Evolutionary conservation across 2,329 filamentous ascomycete species (phyloP), one percentile per base, ranked within the genome.

Genomic region (Alternaria incomplexa): DNA sequence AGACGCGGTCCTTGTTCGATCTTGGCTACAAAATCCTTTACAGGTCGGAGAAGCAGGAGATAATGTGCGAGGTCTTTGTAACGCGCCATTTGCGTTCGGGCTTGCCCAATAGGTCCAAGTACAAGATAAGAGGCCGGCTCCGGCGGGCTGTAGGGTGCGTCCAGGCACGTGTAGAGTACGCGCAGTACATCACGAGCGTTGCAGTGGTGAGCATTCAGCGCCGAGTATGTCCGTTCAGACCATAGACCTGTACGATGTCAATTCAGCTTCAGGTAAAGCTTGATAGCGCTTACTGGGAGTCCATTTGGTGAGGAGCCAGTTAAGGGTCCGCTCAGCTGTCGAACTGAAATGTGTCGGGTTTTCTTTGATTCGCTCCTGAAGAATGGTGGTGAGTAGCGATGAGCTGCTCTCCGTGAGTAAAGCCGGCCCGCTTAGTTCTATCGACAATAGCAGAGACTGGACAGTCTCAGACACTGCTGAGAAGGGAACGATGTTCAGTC

Each of bases 271-370:
- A 2, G 30, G n/a, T 1, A 30, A 20, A 9, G 11, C 3, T 11
- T 12, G 5, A 15, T 5, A 45, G 28, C 20, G 79, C 86, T 77
- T 83, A 95, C 92, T 89, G 67, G 93, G 91, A 68, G 89, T 89
- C 93, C 95, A 99, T 72, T 87, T 90, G 32, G 89, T 86, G 70
- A 93, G 89, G 1, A 96, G 79, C 96, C 96, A 99, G 70, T 89
- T 86, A 59, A 96, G 87, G 36, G 96, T 86, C 71, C 91, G 88
- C 66, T 89, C 91, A 40, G 88, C 89, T 4, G 89, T 91, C 43
- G 85, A 84, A 68, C 89, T 87, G 67, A 88, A 91, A 36, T 88
- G 87, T 61, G 87, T 90, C 2, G 92, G 91, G 47, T 91, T 88
- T 71, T 90, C 86, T 26, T 87, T 85, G 68, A 91, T 89, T 56